Base-by-base conservation (phyloP, 306 rosid genomes). In the Begonia loranthoides region DNA sequence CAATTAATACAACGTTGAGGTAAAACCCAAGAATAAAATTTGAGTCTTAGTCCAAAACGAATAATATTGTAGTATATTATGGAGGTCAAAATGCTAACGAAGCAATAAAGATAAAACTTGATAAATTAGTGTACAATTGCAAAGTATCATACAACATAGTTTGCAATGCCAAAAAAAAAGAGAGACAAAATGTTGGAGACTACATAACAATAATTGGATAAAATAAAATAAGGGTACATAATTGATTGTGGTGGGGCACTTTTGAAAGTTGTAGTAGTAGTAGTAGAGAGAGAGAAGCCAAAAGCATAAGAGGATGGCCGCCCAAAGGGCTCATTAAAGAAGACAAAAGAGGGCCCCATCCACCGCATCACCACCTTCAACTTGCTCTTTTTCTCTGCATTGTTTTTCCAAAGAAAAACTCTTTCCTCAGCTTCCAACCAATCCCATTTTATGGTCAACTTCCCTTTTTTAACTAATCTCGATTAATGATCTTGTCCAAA, bases 311-410 rank as follows among this genome's bases (percentile, higher is more conserved):
- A 45, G 33, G 54, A 49, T 60, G 60, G 70, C 56, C 60, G 77
- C 51, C 68, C 62, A 52, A 51, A 34, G 70, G 62, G 60, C 21
- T 64, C 71, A 55, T 6, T 28, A 63, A 84, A 73, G 69, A 57
- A 44, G 76, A 78, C 83, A 75, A 67, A 45, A 11, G 15, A 13
- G 73, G 85, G 87, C 36, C 76, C 96, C 78, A 70, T 57, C 55
- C 69, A 76, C 94, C 94, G 79, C 46, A 40, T 67, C 87, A 49
- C 68, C 74, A 61, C 74, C 78, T 49, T 70, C 87, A 84, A 80
- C 85, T 78, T 78, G 81, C 66, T 72, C 78, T 56, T 56, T 58
- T 71, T 44, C 58, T 76, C 65, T 66, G 64, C 50, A 62, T 76
- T 63, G 14, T 57, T 73, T 66, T 54, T 46, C 36, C 51, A 48